phyloP scores from a whole-genome alignment of 805 yeast genomes.

The Metschnikowia hibisci region DNA sequence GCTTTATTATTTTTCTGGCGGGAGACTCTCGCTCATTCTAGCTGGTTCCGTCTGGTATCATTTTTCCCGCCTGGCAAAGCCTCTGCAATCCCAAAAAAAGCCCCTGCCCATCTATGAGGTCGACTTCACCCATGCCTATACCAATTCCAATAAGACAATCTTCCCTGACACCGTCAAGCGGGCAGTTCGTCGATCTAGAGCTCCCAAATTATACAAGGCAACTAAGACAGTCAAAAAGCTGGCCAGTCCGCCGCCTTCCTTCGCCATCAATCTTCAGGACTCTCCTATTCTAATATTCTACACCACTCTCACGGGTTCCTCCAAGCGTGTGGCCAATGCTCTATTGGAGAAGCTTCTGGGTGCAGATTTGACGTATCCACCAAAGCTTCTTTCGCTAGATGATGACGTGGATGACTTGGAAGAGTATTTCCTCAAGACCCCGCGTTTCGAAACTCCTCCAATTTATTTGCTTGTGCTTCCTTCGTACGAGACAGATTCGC shows the following conservation, averaged over 20 bases:
- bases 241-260: conserved; percentile 37
- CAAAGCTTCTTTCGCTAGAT: conserved; percentile 65
- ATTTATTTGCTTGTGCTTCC: conserved; percentile 77
- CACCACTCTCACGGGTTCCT: conserved; percentile 82
- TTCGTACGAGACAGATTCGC: conserved; percentile 89
- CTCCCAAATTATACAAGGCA: conserved; percentile 42
- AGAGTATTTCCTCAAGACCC: conserved; percentile 69
- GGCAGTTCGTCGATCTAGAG: conserved; percentile 22
- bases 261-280: conserved; percentile 34
- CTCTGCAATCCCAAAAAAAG: conserved; percentile 9
- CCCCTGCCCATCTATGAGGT: conserved; percentile 38
- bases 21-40: conserved; percentile 36
- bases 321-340: conserved; percentile 62
- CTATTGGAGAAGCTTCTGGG: conserved; percentile 39
- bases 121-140: conserved; percentile 38
- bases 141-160: conserved; percentile 22
- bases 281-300: conserved; percentile 69
- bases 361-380: conserved; percentile 30
- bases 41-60: conserved; percentile 18
- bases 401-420: conserved; percentile 81
- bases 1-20: conserved; percentile 38
- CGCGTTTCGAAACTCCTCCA: conserved; percentile 38
- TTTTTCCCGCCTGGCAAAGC: conserved; percentile 1
- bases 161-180: conserved; percentile 12
- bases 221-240: conserved; percentile 28